Evolutionary conservation across 164 flowering plant genomes (phyloP), one percentile per base, ranked within the genome.

Genomic region (Akebia trifoliata): DNA sequence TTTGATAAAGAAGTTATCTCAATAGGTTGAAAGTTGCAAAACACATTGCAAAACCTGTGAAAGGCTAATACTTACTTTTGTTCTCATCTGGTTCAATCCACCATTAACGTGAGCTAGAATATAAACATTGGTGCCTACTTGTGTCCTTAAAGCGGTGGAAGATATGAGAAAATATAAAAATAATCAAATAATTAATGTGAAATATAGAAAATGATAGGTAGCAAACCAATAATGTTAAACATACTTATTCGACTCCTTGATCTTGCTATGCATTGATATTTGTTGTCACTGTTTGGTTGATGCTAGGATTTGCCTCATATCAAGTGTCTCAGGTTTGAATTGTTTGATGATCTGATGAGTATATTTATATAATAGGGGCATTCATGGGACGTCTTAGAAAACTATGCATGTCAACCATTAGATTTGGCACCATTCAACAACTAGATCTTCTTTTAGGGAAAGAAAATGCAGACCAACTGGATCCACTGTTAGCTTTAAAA

Each of bases 81-180:
- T 81, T 79, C 97, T 82, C 98, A 92, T 92, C 65, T 92, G 98
- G 63, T 92, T 92, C 72, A 92, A 67, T 68, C 98, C 96, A 25
- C 98, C 98, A 72, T 90, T 93, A 46, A 97, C 97, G 60, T 87
- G 94, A 60, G 78, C 84, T 15, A 82, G 59, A 43, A 93, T 60
- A 59, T 85, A 93, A 3, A 95, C 96, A 65, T 83, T 89, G 1
- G 90, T 74, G 14, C 61, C 52, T 0, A 54, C 4, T 8, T 37
- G 61, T 0, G 47, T 63, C 47, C 73, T 85, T 84, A 54, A 6
- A 63, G 18, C 14, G 42, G 25, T 4, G 32, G 17, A 58, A 46
- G 8, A 39, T 43, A 26, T 34, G 14, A 31, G 42, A 29, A 37
- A 32, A 6, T 2, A 6, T 28, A 30, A 32, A 6, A 14, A 20